Base-by-base conservation (phyloP, 371 early-diverging fungal genomes). In the Funneliformis caledonium region DNA sequence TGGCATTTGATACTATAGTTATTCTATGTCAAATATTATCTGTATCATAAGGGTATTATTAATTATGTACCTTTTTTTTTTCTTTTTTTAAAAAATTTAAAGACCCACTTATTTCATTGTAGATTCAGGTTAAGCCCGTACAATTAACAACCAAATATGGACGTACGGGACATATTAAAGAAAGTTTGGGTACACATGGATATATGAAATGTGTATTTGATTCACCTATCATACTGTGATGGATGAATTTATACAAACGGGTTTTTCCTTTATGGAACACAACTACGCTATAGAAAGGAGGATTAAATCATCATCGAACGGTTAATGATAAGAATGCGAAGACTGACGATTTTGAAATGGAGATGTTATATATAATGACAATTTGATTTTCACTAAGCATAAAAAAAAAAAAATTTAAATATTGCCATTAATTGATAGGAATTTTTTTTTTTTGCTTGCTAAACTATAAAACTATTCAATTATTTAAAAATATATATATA, bases 191-290 rank as follows among this genome's bases (percentile, higher is more conserved):
- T 81, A 98, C 97, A n/a, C 97, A 97, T 82, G 99, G 99, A 33
- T 96, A 97, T 85, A 97, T 97, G 96, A 98, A 98, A 87, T 96
- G 97, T 84, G 85, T 91, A 64, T 96, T 97, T 86, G 97, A 97
- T 82, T 94, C 93, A n/a, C 92, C 92, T 47, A 83, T 97, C 72
- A 96, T 93, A 97, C 97, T 2, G 87, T 98, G 26, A 94, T 94
- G 90, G 90, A 93, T 98, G 95, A 89, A 92, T 77, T 89, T 98
- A 76, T 98, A 97, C 88, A 98, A 98, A 89, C 92, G 99, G 75
- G 89, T 97, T 56, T 98, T 94, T 86, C 98, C 98, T 81, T 97
- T 97, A 86, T 94, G 95, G 94, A 92, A 89, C 82, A 89, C 91
- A 47, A 88, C 88, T 2, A 84, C 87, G 42, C 74, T 92, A 4